These are phyloP conservation scores for Lipomyces yarrowii DNA, from an alignment of 1,139 yeast genomes.

Conservation along the genomic window DNA sequence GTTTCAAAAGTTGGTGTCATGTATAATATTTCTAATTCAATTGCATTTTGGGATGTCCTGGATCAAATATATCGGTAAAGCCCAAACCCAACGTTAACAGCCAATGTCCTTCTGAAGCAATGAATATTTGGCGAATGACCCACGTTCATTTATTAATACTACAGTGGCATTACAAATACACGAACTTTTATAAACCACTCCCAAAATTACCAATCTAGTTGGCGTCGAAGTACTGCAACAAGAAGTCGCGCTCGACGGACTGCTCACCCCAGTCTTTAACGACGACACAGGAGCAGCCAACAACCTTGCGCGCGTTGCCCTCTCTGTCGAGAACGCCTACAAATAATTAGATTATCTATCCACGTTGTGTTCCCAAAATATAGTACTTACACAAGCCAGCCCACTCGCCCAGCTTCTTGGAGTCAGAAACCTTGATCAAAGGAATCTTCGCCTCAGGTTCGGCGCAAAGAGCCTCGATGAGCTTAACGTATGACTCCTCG, in stretches of 20 bases:
- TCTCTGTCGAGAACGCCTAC: constrained; percentile 91
- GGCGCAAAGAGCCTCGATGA: constrained; percentile 99
- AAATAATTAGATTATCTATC: neutral
- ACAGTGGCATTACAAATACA: constrained; percentile 4
- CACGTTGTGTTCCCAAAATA: neutral
- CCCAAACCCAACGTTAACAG: neutral
- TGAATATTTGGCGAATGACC: neutral
- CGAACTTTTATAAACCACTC: constrained; percentile 13
- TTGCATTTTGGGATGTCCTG: neutral
- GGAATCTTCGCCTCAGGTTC: constrained; percentile 97
- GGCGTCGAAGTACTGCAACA: constrained; percentile 88
- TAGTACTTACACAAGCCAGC: constrained; percentile 80
- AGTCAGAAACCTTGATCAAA: constrained; percentile 98
- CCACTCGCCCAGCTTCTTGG: constrained; percentile 99
- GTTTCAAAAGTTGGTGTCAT: neutral
- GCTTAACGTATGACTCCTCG: constrained; percentile 94
- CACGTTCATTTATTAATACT: constrained; percentile 4
- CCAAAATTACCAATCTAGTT: constrained; percentile 17
- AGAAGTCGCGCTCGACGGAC: constrained; percentile 96
- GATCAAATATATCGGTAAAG: neutral
- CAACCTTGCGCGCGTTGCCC: constrained; percentile 99
- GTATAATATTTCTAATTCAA: neutral
- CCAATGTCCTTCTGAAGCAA: neutral
- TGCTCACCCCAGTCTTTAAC: constrained; percentile 99
- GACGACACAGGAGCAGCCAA: constrained; percentile 99